A percentile compares a stretch with the other conserved stretches of the same genome.
Evolutionary conservation across 768 basidiomycete species (phyloP).

Genomic region (Leccinum imitatum): DNA sequence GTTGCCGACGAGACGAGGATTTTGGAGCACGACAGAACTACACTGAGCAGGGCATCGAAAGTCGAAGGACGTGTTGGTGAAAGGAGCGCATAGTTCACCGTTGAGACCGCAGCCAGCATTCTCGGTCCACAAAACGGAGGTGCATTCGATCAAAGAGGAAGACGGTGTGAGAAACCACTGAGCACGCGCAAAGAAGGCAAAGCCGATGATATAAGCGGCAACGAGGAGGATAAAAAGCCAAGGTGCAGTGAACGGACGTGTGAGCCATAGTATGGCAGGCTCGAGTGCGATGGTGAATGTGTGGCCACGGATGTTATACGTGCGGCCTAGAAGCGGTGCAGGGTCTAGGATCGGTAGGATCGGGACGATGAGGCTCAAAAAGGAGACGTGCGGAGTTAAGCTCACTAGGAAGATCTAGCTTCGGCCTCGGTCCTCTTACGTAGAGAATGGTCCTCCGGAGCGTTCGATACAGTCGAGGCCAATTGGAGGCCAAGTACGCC

Average conservation of each 20-base stretch:
- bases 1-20: conserved; percentile 71
- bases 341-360: conserved; percentile 41
- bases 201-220: conserved; percentile 63
- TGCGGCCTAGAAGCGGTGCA: conserved; percentile 53
- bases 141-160: conserved; percentile 64
- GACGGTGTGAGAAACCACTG: conserved; percentile 72
- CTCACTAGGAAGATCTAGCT: conserved; percentile 47
- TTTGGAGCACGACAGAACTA: conserved; percentile 59
- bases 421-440: conserved; percentile 61
- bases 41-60: conserved; percentile 84
- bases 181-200: conserved; percentile 70
- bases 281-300: conserved; percentile 52
- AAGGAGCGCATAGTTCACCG: conserved; percentile 63
- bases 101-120: conserved; percentile 75
- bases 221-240: conserved; percentile 57
- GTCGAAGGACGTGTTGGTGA: conserved; percentile 57
- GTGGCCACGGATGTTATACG: conserved; percentile 37
- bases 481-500: conserved; percentile 7
- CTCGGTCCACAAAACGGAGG: conserved; percentile 66
- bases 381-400: neutral
- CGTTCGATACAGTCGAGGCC: conserved; percentile 21
- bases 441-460: conserved; percentile 31
- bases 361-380: conserved; percentile 4
- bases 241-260: conserved; percentile 49
- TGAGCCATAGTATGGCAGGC: conserved; percentile 48